Evolutionary conservation across 1,284 basidiomycete genomes (phyloP), one percentile per base, ranked within the genome.

Genomic region (Heliocybe sulcata): DNA sequence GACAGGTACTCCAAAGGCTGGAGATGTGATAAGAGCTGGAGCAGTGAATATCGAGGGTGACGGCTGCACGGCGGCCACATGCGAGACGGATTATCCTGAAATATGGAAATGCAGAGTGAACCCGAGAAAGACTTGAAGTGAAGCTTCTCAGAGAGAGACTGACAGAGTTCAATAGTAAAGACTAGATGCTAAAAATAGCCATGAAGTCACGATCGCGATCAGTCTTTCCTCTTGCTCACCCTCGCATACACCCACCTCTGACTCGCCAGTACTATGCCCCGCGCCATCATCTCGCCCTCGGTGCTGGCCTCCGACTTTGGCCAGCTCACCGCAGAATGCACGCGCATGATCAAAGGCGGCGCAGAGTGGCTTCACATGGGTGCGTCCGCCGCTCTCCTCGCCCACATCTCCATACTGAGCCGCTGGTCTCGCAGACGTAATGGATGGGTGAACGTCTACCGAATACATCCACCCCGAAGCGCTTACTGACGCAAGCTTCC

Each of bases 351-450:
- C 60, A 84, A 87, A 64, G 83, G 85, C 61, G 93, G 95, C 33
- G 93, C 94, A 45, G 87, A 97, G 70, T 97, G 94, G 94, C 81
- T 96, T 56, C 94, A 97, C 65, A 97, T 97, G 94, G 94, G 93
- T 91, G 59, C 59, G 83, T 71, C 11, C 20, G 53, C n/a, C 20
- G 12, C 23, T 49, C 22, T 45, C 52, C 6, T 49, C 23, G 31
- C 47, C 54, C 33, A 54, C 50, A 35, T 27, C 42, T 23, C 12
- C 31, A n/a, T 52, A 22, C n/a, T n/a, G n/a, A n/a, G n/a, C n/a
- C n/a, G n/a, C 27, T 12, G 23, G 27, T 50, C n/a, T 42, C 19
- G 22, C 67, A 95, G 94, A 97, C 76, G 85, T 97, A 59, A 98
- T 98, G 94, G 94, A 98, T 68, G 94, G 92, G 91, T 92, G 69